Evolutionary conservation across 441 rosid species (phyloP), one percentile per base, ranked within the genome.

Genomic region (Aleurites moluccanus): DNA sequence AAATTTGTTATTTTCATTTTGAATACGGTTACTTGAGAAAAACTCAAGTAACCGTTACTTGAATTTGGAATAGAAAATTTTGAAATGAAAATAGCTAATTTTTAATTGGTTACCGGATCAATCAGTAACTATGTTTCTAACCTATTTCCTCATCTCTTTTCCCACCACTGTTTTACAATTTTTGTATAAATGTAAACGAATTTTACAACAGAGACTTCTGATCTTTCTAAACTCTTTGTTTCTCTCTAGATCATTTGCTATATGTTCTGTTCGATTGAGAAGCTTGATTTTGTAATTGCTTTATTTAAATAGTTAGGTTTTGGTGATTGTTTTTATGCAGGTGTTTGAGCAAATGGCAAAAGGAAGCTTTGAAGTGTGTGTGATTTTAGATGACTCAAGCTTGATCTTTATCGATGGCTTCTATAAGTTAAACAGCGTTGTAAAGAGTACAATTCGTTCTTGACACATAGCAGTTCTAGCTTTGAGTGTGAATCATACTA

Each of bases 261-360:
- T 49, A 35, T 64, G 76, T 21, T 50, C 1, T 64, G 16, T 53
- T 20, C 52, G 77, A 55, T 75, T 70, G 56, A 62, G 6, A 38
- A 61, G 47, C 60, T 73, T 66, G 72, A 47, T 73, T 75, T 68
- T 11, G 16, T 57, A 55, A 40, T 74, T 45, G 30, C 47, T 75
- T 73, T 49, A 57, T 71, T 63, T 35, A 52, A 28, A 50, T 73
- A 23, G 73, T 55, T n/a, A n/a, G n/a, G n/a, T n/a, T n/a, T 73
- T 61, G 80, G 73, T 61, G 47, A 15, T 72, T 40, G 47, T 56
- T 3, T 38, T 23, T 42, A 21, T 42, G 56, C 42, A 15, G 44
- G 60, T 18, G 44, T n/a, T n/a, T n/a, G n/a, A n/a, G n/a, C n/a
- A n/a, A n/a, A n/a, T n/a, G n/a, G n/a, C n/a, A n/a, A n/a, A n/a